Evolutionary conservation across 2,329 filamentous ascomycete genomes (phyloP).

Genomic region (Dissoconium aciculare): DNA sequence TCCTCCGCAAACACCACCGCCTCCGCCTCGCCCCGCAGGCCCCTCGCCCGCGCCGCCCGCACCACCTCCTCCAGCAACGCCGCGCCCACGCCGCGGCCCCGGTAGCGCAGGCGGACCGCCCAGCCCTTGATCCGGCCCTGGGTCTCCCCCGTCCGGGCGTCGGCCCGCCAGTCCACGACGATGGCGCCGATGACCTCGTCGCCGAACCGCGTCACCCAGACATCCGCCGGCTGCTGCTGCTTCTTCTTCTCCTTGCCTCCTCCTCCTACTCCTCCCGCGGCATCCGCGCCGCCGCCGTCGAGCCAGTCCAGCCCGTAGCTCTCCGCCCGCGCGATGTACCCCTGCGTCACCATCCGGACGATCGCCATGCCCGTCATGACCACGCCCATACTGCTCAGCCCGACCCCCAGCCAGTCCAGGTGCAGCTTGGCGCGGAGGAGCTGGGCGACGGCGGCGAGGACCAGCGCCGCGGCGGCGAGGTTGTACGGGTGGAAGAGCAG

Average conservation of each 20-base stretch:
- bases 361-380: slow-evolving; percentile 48
- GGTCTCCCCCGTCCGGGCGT: slow-evolving; percentile 32
- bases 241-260: neutral
- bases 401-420: slow-evolving; percentile 39
- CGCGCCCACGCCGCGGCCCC: slow-evolving; percentile 55
- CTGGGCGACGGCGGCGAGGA: slow-evolving; percentile 28
- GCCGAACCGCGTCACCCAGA: slow-evolving; percentile 52
- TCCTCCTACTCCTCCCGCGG: slow-evolving; percentile 31
- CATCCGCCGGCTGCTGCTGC: slow-evolving; percentile 22
- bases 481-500: slow-evolving; percentile 48
- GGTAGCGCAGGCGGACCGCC: slow-evolving; percentile 58
- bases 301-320: slow-evolving; percentile 45
- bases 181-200: slow-evolving; percentile 55
- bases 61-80: slow-evolving; percentile 62
- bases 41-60: slow-evolving; percentile 48
- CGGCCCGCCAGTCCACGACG: slow-evolving; percentile 43
- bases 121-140: slow-evolving; percentile 64
- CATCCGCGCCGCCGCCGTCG: neutral
- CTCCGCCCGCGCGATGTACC: slow-evolving; percentile 51
- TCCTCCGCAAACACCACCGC: slow-evolving; percentile 59
- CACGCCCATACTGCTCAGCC: slow-evolving; percentile 45
- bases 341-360: slow-evolving; percentile 44
- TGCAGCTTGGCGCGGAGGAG: slow-evolving; percentile 32
- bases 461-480: slow-evolving; percentile 24
- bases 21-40: too few relatives aligned